Evolutionary conservation across 257 asterid species (phyloP).

Genomic region (Cynanchum wilfordii): DNA sequence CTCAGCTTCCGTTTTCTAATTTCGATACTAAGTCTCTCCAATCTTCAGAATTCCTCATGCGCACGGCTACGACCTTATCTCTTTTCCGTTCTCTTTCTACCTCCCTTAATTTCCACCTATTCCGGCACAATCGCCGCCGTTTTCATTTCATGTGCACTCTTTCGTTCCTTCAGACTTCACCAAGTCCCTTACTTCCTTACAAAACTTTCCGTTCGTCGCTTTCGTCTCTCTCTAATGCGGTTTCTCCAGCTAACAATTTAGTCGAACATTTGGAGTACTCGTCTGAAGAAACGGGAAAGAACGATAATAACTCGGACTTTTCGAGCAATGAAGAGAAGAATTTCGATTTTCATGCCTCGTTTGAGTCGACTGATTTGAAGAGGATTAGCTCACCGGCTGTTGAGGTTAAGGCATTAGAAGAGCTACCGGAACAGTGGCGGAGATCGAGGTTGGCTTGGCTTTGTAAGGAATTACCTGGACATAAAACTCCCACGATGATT

Average conservation of each 20-base stretch:
- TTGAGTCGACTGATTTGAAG: slow-evolving; percentile 53
- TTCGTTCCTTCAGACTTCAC: not conserved
- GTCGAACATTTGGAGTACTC: slow-evolving; percentile 21
- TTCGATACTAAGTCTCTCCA: slow-evolving; percentile 16
- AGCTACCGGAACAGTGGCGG: slow-evolving; percentile 94
- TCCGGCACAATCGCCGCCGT: not conserved
- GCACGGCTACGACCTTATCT: slow-evolving; percentile 21
- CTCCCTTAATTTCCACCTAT: slow-evolving; percentile 22
- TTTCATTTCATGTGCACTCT: slow-evolving; percentile 3
- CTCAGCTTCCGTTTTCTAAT: slow-evolving; percentile 17
- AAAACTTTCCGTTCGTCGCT: slow-evolving; percentile 22
- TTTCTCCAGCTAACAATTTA: slow-evolving; percentile 20
- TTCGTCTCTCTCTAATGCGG: slow-evolving; percentile 23
- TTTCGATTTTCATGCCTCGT: slow-evolving; percentile 45
- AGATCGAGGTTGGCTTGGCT: slow-evolving; percentile 93
- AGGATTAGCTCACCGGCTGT: slow-evolving; percentile 54
- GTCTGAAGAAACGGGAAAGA: slow-evolving; percentile 15
- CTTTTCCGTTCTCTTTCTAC: slow-evolving; percentile 19
- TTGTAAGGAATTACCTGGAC: slow-evolving; percentile 90
- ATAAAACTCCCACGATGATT: slow-evolving; percentile 47
- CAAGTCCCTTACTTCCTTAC: slow-evolving; percentile 12
- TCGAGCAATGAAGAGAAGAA: slow-evolving; percentile 24
- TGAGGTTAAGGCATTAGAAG: slow-evolving; percentile 73
- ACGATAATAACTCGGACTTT: slow-evolving; percentile 18
- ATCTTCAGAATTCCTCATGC: slow-evolving; percentile 17